Evolutionary conservation across 1,284 basidiomycete species (phyloP).

Genomic region (Trametes sp.): DNA sequence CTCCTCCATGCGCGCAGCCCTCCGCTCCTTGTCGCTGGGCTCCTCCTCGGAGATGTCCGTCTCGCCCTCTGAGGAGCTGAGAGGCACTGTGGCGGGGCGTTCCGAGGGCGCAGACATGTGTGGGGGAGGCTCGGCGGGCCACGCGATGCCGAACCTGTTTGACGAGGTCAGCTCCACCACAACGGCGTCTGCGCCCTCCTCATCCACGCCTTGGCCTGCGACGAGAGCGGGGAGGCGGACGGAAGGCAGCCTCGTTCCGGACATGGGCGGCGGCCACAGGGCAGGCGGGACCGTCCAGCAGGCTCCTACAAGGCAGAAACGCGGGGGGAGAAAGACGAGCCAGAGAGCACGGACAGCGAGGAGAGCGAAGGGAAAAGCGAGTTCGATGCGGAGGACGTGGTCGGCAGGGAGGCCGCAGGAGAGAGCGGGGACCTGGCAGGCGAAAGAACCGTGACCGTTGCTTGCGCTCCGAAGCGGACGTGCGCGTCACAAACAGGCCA

Average conservation of each 20-base stretch:
- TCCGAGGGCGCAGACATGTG: conserved; percentile 44
- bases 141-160: conserved; percentile 59
- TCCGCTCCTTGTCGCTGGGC: conserved; percentile 33
- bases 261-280: conserved; percentile 37
- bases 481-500: conserved; percentile 27
- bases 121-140: conserved; percentile 52
- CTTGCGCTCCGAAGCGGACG: conserved; percentile 10
- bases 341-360: neutral
- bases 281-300: conserved; percentile 27
- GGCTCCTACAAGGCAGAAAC: conserved; percentile 20
- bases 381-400: conserved; percentile 10
- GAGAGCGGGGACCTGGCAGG: conserved; percentile 22
- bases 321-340: conserved; percentile 8
- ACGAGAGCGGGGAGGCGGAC: conserved; percentile 47
- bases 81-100: conserved; percentile 42
- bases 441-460: conserved; percentile 25
- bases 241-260: conserved; percentile 43
- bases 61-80: conserved; percentile 59
- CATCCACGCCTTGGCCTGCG: conserved; percentile 39
- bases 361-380: conserved; percentile 3
- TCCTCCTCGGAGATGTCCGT: conserved; percentile 56
- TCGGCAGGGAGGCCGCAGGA: conserved; percentile 25
- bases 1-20: conserved; percentile 38
- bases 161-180: conserved; percentile 50
- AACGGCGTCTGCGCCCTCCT: conserved; percentile 41